Conservation (phyloP, 805 yeast species). For the Starmerella floricola region DNA sequence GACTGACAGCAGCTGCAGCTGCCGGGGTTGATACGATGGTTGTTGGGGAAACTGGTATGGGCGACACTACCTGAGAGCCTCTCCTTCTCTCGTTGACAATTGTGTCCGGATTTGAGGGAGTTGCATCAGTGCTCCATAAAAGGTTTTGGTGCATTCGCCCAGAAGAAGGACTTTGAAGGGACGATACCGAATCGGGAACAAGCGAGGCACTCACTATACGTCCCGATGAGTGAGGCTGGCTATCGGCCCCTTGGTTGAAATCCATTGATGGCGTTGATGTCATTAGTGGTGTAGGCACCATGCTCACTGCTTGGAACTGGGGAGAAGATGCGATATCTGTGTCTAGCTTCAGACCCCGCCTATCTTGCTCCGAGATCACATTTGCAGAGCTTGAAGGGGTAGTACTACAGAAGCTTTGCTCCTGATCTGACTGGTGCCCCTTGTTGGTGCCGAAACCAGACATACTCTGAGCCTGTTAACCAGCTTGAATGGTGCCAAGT, state of each 20-base stretch:
- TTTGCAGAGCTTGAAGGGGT: no score
- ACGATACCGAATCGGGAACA: constrained; percentile 8
- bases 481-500: no score
- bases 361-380: no score
- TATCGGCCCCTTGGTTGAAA: neutral
- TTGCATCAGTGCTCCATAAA: neutral
- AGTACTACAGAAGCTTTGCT: no score
- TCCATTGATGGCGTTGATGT: neutral
- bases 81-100: no score
- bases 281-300: constrained; percentile 10
- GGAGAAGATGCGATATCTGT: constrained; percentile 1
- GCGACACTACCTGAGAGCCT: no score
- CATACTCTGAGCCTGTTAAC: no score
- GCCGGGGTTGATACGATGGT: neutral
- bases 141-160: neutral
- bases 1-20: neutral
- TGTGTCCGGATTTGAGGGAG: no score
- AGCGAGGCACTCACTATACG: constrained; percentile 9
- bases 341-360: constrained; percentile 1
- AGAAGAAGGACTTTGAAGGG: neutral
- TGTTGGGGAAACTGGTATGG: no score
- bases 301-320: constrained; percentile 6
- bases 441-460: no score
- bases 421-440: no score
- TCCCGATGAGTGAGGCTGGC: neutral